Evolutionary conservation across 2,329 filamentous ascomycete genomes (phyloP), one percentile per base, ranked within the genome.

Genomic region (Talaromyces albobiverticillius): DNA sequence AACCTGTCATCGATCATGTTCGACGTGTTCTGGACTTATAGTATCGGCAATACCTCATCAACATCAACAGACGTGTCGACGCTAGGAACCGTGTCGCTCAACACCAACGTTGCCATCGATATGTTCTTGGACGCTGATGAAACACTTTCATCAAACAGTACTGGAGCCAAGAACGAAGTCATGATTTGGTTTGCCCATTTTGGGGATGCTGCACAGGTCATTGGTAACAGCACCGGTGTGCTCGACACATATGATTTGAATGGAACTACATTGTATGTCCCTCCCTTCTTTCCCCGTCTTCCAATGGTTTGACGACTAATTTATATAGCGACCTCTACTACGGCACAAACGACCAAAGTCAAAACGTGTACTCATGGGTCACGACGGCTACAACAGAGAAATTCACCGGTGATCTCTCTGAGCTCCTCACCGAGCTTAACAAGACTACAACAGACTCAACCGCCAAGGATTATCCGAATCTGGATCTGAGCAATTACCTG

Each of bases 21-120:
- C 22, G 74, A 77, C 55, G 66, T 82, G 40, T 64, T 72, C 43
- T 84, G 79, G 81, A 72, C 72, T 2, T 81, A 80, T 60, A 71
- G 71, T n/a, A 42, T 73, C 7, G 77, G 79, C 55, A 75, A 80
- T 59, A 54, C 58, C 11, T 68, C 71, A 0, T 65, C 65, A 4
- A 61, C 67, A 1, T 64, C 65, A 10, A 75, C 75, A 2, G 68
- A 74, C 54, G 55, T 66, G 3, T 32, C 64, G 0, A 62, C 64
- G 0, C 65, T 82, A 11, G 62, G 57, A 2, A 56, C 65, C 0
- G 64, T 67, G n/a, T 57, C 62, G 0, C 65, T 81, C 55, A 79
- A 81, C 60, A 69, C 79, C 64, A 83, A 83, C 70, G 79, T 84
- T 31, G 80, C 80, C 32, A 70, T 84, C 57, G 81, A 84, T 69